Conservation (phyloP, 495 filamentous ascomycete species). For the Aspergillus bridgeri region DNA sequence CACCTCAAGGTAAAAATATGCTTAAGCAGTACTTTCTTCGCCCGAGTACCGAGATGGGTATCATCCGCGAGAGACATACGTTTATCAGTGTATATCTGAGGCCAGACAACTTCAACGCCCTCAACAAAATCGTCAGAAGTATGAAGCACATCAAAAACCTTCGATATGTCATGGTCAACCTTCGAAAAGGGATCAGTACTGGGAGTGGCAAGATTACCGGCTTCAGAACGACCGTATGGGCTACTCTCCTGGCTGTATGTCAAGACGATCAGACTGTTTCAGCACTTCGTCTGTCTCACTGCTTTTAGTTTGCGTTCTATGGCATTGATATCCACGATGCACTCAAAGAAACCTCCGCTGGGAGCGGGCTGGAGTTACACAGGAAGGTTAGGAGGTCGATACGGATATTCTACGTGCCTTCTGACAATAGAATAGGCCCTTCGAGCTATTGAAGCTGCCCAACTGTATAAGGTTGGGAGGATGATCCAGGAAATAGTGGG, state of each 20-base stretch:
- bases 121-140: constrained; percentile 57
- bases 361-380: constrained; percentile 51
- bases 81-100: constrained; percentile 66
- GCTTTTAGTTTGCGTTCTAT: constrained; percentile 61
- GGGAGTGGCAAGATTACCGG: constrained; percentile 53
- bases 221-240: constrained; percentile 69
- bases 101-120: constrained; percentile 59
- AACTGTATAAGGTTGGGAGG: constrained; percentile 62
- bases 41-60: constrained; percentile 62
- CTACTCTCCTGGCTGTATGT: constrained; percentile 53
- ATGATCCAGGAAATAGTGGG: constrained; percentile 63
- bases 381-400: constrained; percentile 46
- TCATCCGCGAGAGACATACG: constrained; percentile 72
- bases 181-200: constrained; percentile 71
- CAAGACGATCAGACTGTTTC: background rate
- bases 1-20: constrained; percentile 72
- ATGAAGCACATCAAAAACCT: constrained; percentile 80
- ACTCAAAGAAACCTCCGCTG: constrained; percentile 58
- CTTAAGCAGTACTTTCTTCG: constrained; percentile 83
- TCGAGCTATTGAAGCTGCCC: constrained; percentile 42
- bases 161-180: constrained; percentile 61
- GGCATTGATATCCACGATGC: constrained; percentile 65
- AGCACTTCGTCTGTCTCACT: constrained; percentile 4
- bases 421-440: constrained; percentile 31
- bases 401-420: background rate